Evolutionary conservation across 2,329 filamentous ascomycete genomes (phyloP).

Genomic region (Tolypocladium album): DNA sequence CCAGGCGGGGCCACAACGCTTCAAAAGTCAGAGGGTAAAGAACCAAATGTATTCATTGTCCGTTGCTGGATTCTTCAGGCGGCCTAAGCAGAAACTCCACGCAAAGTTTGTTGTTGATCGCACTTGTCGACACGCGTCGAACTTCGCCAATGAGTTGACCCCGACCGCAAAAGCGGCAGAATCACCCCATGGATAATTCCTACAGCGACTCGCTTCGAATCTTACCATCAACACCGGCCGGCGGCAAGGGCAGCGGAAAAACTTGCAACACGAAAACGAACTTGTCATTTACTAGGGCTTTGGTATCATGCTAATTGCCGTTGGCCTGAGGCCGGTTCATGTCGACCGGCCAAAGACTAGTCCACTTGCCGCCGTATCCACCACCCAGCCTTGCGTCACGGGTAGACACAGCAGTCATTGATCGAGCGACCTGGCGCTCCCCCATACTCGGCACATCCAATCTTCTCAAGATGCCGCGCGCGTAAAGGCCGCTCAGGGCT

Average conservation of each 20-base stretch:
- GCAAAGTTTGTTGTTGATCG: too few relatives aligned
- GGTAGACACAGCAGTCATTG: neutral
- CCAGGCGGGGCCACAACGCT: neutral
- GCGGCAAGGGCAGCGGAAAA: neutral
- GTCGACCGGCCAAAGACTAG: neutral
- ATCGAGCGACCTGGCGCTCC: neutral
- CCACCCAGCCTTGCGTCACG: neutral
- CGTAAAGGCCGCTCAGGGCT: conserved; percentile 27
- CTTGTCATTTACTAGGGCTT: neutral
- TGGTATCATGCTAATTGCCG: neutral
- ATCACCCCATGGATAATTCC: neutral
- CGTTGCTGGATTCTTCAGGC: neutral
- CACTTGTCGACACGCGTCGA: too few relatives aligned
- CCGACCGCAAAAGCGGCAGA: too few relatives aligned
- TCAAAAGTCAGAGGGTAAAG: neutral
- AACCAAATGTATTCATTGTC: neutral
- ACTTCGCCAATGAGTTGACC: too few relatives aligned
- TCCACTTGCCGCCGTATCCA: neutral
- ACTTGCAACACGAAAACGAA: neutral
- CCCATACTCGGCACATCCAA: too few relatives aligned
- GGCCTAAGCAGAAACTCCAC: too few relatives aligned
- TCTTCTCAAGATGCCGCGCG: neutral
- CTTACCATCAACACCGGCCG: neutral
- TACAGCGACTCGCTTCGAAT: neutral
- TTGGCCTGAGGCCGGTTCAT: neutral